Percentiles rank a stretch among this genome's conserved stretches.
Evolutionary conservation across 2,329 filamentous ascomycete genomes (phyloP).

Genomic region (Botrytis deweyae): DNA sequence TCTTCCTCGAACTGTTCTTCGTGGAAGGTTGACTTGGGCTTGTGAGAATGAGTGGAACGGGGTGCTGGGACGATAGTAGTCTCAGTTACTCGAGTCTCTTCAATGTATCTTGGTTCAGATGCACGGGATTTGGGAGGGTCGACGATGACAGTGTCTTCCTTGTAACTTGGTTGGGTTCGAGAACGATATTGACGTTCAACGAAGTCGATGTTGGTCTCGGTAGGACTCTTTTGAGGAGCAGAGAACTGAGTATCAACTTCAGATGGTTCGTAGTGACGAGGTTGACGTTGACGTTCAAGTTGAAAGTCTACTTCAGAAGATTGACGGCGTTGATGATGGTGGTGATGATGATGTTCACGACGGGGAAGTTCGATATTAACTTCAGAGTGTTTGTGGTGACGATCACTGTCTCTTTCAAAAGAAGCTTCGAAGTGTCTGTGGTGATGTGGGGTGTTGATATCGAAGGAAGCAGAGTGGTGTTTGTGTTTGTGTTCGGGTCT

Average conservation of each 20-base stretch:
- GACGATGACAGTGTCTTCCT: conserved; percentile 49
- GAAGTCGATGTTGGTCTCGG: conserved; percentile 51
- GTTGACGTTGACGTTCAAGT: conserved; percentile 38
- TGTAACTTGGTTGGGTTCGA: conserved; percentile 41
- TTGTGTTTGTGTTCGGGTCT: conserved; percentile 41
- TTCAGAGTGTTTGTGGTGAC: conserved; percentile 20
- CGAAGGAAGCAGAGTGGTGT: conserved; percentile 48
- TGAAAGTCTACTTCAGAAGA: conserved; percentile 45
- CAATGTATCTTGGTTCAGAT: conserved; percentile 37
- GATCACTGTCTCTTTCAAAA: conserved; percentile 21
- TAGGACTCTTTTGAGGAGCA: conserved; percentile 30
- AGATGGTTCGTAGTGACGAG: conserved; percentile 37
- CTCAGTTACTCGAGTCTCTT: conserved; percentile 34
- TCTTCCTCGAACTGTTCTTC: conserved; percentile 29
- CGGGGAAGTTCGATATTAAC: conserved; percentile 43
- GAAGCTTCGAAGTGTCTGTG: conserved; percentile 30
- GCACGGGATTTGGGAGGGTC: conserved; percentile 49
- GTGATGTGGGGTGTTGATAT: conserved; percentile 45
- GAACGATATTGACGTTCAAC: conserved; percentile 67
- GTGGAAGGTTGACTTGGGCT: conserved; percentile 25
- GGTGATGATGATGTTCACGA: conserved; percentile 28
- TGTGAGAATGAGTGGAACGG: conserved; percentile 34
- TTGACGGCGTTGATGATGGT: conserved; percentile 25
- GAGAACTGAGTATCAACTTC: conserved; percentile 31
- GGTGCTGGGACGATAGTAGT: conserved; percentile 41